Evolutionary conservation across 352 stramenopile genomes (phyloP).

Genomic region (Pythium dissimile): DNA sequence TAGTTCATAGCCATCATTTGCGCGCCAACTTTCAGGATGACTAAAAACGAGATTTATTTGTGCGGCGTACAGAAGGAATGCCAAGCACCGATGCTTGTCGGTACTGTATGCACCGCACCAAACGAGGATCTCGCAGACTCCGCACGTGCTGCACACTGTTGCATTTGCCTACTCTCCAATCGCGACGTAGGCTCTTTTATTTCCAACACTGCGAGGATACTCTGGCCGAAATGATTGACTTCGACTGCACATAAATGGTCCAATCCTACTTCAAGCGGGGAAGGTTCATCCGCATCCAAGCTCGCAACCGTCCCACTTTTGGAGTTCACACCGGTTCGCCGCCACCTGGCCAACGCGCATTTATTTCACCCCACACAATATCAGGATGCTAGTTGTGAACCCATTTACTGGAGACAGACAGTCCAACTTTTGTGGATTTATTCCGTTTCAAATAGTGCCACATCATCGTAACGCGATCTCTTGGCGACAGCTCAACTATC

Average conservation of each 20-base stretch:
- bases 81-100: no score
- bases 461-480: slow-evolving; percentile 7
- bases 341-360: background rate
- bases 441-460: slow-evolving; percentile 1
- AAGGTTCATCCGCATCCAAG: background rate
- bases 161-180: no score
- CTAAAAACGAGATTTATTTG: no score
- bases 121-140: no score
- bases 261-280: background rate
- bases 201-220: background rate
- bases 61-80: no score
- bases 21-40: no score
- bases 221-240: background rate
- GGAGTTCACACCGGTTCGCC: background rate
- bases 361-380: background rate
- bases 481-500: background rate
- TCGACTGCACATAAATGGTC: background rate
- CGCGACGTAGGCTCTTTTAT: background rate
- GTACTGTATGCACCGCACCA: no score
- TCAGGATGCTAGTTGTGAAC: background rate
- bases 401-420: slow-evolving; percentile 2
- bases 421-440: background rate
- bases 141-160: no score
- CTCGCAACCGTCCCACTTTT: background rate
- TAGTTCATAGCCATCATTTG: no score